Evolutionary conservation across 129 eudicot genomes (phyloP).

Genomic region (Gnaphalium uliginosum): DNA sequence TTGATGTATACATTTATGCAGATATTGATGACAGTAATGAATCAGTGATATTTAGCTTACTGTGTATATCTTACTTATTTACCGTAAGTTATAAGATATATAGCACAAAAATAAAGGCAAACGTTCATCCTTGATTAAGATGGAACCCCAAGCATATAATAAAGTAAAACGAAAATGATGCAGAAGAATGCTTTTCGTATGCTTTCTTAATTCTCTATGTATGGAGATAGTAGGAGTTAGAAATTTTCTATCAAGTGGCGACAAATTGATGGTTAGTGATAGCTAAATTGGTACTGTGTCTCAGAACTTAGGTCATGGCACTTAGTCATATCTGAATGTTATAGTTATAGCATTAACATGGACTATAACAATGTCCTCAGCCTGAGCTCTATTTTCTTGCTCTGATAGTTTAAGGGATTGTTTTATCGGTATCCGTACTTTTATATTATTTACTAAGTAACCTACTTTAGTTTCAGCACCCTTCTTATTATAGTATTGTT

Average conservation of each 20-base stretch:
- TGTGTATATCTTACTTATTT: too few relatives aligned
- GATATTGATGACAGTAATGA: too few relatives aligned
- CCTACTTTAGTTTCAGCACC: not conserved
- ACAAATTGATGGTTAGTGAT: conserved; percentile 20
- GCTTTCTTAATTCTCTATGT: not conserved
- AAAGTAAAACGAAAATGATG: not conserved
- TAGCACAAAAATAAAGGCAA: not conserved
- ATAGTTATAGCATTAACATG: conserved; percentile 14
- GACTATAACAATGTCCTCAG: not conserved
- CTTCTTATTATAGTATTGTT: not conserved
- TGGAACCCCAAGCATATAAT: not conserved
- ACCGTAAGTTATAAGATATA: too few relatives aligned
- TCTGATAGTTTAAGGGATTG: not conserved
- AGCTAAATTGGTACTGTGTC: not conserved
- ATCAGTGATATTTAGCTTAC: too few relatives aligned
- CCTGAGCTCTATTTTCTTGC: not conserved
- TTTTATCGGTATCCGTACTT: not conserved
- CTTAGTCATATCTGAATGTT: not conserved
- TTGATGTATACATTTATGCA: not conserved
- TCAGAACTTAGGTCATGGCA: not conserved
- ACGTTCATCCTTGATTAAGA: not conserved
- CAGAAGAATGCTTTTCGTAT: not conserved
- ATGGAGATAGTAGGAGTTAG: not conserved
- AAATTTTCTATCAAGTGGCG: not conserved
- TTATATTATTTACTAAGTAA: not conserved